Percentiles rank a stretch among this genome's conserved stretches.
phyloP scores from a whole-genome alignment of 2,329 filamentous ascomycete genomes.

The Hypomyces perniciosus region DNA sequence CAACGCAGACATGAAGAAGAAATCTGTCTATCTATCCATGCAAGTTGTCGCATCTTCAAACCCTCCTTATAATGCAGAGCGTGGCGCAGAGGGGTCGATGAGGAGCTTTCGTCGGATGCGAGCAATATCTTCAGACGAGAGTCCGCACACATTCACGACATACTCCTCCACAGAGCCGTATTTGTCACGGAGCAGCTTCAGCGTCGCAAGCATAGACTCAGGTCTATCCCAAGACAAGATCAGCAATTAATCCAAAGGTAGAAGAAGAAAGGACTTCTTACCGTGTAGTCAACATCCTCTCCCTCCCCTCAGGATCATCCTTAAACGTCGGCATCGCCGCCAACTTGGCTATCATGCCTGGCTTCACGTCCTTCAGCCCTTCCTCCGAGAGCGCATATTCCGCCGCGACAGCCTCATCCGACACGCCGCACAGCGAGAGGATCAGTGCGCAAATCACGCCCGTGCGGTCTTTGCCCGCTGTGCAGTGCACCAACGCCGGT shows the following conservation, averaged over 20 bases:
- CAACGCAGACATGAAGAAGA: background rate
- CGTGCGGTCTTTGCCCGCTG: slow-evolving; percentile 72
- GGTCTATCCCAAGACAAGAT: slow-evolving; percentile 26
- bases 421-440: slow-evolving; percentile 56
- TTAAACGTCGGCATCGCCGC: slow-evolving; percentile 44
- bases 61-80: background rate
- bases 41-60: background rate
- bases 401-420: slow-evolving; percentile 51
- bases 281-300: slow-evolving; percentile 40
- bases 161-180: slow-evolving; percentile 62
- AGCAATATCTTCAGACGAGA: slow-evolving; percentile 50
- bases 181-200: slow-evolving; percentile 49
- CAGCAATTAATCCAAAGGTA: background rate
- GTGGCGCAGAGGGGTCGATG: slow-evolving; percentile 19
- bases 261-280: slow-evolving; percentile 20
- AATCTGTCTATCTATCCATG: background rate
- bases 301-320: slow-evolving; percentile 38
- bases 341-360: slow-evolving; percentile 44
- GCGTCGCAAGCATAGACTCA: slow-evolving; percentile 42
- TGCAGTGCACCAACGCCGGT: slow-evolving; percentile 65
- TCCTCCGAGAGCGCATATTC: slow-evolving; percentile 65
- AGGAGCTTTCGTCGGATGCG: slow-evolving; percentile 45
- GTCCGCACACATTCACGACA: slow-evolving; percentile 50
- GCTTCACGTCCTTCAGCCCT: slow-evolving; percentile 50
- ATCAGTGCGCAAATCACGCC: slow-evolving; percentile 64